Conservation (phyloP, 2,329 filamentous ascomycete genomes). For the Blastomyces gilchristii region DNA sequence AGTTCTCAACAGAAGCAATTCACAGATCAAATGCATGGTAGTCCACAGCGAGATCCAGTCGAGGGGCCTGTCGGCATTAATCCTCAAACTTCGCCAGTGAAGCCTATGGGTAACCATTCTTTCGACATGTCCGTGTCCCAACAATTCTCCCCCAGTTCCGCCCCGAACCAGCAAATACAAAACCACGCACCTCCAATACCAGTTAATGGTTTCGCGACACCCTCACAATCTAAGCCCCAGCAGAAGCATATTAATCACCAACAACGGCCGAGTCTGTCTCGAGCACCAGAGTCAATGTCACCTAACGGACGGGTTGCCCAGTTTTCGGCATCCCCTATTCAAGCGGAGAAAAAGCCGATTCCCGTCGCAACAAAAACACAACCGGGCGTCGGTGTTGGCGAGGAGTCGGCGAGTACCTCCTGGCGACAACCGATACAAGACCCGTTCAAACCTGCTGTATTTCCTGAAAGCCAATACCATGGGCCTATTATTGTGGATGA, state of each 20-base stretch:
- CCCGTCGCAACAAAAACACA: conserved; percentile 17
- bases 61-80: conserved; percentile 33
- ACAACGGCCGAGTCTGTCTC: conserved; percentile 20
- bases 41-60: conserved; percentile 31
- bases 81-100: conserved; percentile 38
- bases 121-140: conserved; percentile 8
- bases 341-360: conserved; percentile 14
- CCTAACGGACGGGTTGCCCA: conserved; percentile 15
- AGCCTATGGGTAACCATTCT: conserved; percentile 24
- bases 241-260: conserved; percentile 21
- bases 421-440: conserved; percentile 22
- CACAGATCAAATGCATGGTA: conserved; percentile 34
- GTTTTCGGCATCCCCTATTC: conserved; percentile 12
- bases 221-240: conserved; percentile 27
- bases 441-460: conserved; percentile 38
- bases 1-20: conserved; percentile 36
- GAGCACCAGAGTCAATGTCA: conserved; percentile 20
- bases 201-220: conserved; percentile 33
- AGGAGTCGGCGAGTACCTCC: conserved; percentile 8
- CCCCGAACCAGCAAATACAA: conserved; percentile 16
- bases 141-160: conserved; percentile 22
- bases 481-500: conserved; percentile 64
- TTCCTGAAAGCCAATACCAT: conserved; percentile 46
- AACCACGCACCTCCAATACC: conserved; percentile 25
- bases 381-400: conserved; percentile 2